phyloP scores from a whole-genome alignment of 108 stramenopile genomes.

The Mediolabrus comicus region DNA sequence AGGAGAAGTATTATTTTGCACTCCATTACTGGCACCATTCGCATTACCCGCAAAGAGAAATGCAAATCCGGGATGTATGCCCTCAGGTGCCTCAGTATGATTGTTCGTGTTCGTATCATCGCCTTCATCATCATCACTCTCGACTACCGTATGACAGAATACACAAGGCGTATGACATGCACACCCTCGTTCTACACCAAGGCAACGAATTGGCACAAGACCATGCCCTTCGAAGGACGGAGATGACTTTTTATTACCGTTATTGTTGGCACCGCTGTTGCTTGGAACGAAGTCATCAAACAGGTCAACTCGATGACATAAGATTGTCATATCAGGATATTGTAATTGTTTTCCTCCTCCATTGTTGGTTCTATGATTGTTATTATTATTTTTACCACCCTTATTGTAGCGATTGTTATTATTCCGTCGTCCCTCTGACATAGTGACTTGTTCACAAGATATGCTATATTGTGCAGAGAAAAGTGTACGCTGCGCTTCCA shows the following conservation, averaged over 20 bases:
- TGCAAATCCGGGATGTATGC: constrained; percentile 30
- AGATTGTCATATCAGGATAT: constrained; percentile 32
- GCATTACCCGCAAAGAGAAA: constrained; percentile 22
- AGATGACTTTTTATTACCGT: background rate
- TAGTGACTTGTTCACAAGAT: background rate
- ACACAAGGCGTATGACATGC: constrained; percentile 36
- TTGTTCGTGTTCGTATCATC: background rate
- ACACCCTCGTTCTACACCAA: constrained; percentile 29
- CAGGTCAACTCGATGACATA: constrained; percentile 45
- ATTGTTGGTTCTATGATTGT: background rate
- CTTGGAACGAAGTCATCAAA: constrained; percentile 49
- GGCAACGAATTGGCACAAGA: constrained; percentile 28
- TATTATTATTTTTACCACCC: background rate
- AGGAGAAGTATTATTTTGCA: background rate
- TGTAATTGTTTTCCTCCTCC: background rate
- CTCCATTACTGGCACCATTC: background rate
- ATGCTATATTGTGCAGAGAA: too few relatives aligned
- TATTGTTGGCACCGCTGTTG: background rate
- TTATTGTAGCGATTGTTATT: background rate
- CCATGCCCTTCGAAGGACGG: background rate
- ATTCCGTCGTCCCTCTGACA: background rate
- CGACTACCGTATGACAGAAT: constrained; percentile 36
- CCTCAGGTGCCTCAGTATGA: constrained; percentile 9
- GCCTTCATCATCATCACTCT: constrained; percentile 10
- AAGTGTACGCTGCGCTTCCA: too few relatives aligned